Evolutionary conservation across 352 stramenopile genomes (phyloP), one percentile per base, ranked within the genome.

Genomic region (Pythium scleroteichum): DNA sequence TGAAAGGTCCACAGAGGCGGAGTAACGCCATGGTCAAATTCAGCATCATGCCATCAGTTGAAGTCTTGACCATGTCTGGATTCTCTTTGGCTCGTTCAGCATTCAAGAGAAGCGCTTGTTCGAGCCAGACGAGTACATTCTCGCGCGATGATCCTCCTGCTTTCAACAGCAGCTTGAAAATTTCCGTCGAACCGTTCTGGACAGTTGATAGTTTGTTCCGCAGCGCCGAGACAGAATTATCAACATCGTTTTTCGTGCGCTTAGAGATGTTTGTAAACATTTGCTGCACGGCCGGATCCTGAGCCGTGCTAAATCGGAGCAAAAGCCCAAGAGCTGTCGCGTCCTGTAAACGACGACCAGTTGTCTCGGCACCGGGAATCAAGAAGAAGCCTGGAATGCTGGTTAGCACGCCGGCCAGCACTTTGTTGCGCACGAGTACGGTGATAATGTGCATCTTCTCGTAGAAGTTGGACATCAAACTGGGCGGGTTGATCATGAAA

Each of bases 201-300:
- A 94, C 66, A n/a, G 69, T 84, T 59, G 86, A 70, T 29, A 95
- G 62, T 52, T 91, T 88, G 44, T 64, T 82, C 17, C 85, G 83
- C 63, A 92, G 70, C 2, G 76, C 70, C 19, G 74, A 42, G 32
- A 93, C 73, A 27, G 82, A 86, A 63, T 87, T 85, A 57, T 94
- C 79, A 33, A 93, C 77, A 45, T 93, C 79, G 16, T 76, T 82
- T 66, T 88, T 89, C 23, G 82, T 91, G 10, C 85, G 79, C 67
- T 92, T 94, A 3, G 85, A 90, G 48, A 94, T 87, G 62, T 94
- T 92, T 7, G 76, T 62, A 40, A 94, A 94, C 78, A 94, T 85
- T 59, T 94, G 82, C 59, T 82, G 74, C 6, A 94, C 76, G 0
- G 76, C 78, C 5, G 85, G 82, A 55, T 92, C 85, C 32, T 88